Conservation (phyloP, 495 filamentous ascomycete species). For the Durotheca rogersii region DNA sequence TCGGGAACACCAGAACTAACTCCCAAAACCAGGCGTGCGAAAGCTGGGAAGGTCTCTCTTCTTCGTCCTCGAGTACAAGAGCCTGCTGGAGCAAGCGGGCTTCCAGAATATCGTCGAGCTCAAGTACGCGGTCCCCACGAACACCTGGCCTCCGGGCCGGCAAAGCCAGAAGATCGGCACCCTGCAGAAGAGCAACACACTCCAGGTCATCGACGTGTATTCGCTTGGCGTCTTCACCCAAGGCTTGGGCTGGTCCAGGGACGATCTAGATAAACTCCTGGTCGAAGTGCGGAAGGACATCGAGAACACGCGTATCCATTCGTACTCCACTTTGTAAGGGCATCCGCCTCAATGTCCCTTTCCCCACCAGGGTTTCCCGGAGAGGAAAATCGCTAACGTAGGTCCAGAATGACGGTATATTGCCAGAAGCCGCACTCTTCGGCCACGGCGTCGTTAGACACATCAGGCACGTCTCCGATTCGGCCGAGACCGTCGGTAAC, state of each 20-base stretch:
- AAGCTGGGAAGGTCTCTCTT: slow-evolving; percentile 38
- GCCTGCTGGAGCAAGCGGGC: slow-evolving; percentile 36
- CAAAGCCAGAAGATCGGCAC: slow-evolving; percentile 51
- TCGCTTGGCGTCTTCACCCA: slow-evolving; percentile 37
- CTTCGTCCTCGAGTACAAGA: slow-evolving; percentile 34
- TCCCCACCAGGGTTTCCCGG: no score
- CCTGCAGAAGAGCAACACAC: slow-evolving; percentile 39
- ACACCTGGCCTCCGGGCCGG: slow-evolving; percentile 46
- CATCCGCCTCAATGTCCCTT: no score
- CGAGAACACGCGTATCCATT: slow-evolving; percentile 33
- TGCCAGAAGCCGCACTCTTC: slow-evolving; percentile 17
- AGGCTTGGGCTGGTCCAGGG: slow-evolving; percentile 36
- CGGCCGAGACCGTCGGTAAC: slow-evolving; percentile 9
- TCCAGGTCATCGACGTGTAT: slow-evolving; percentile 38
- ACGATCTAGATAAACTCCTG: slow-evolving; percentile 36
- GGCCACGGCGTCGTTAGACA: slow-evolving; percentile 10
- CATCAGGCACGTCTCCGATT: slow-evolving; percentile 1
- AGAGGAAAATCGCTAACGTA: background rate
- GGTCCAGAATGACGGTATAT: slow-evolving; percentile 18
- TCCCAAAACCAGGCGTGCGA: slow-evolving; percentile 13
- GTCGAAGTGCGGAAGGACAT: slow-evolving; percentile 32
- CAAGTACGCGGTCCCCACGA: slow-evolving; percentile 40
- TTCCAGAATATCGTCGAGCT: slow-evolving; percentile 41
- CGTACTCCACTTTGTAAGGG: slow-evolving; percentile 30
- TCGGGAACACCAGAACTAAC: slow-evolving; percentile 5